phyloP scores from a whole-genome alignment of 2,329 filamentous ascomycete species.

The Didymella sp. region DNA sequence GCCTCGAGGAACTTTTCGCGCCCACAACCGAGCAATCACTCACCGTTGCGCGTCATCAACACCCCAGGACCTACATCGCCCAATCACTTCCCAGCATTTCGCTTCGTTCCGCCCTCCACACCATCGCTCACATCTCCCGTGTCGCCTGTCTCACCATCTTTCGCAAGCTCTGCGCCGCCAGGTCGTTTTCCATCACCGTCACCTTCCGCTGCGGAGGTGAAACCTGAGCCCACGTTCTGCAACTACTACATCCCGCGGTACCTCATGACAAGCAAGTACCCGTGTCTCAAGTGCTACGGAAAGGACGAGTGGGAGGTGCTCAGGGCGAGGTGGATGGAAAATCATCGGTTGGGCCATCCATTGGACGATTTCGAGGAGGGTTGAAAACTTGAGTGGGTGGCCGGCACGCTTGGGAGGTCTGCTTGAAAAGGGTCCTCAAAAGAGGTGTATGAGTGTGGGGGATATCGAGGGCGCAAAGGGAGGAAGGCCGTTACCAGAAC shows the following conservation, averaged over 20 bases:
- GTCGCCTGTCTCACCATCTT: constrained; percentile 10
- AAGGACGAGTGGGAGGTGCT: constrained; percentile 22
- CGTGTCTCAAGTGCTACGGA: constrained; percentile 39
- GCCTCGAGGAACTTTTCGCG: background rate
- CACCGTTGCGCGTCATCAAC: background rate
- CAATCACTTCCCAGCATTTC: constrained; percentile 9
- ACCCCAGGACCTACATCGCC: background rate
- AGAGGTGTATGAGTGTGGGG: background rate
- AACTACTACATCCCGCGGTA: constrained; percentile 29
- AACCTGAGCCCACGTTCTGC: constrained; percentile 27
- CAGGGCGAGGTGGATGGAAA: constrained; percentile 24
- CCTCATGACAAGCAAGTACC: constrained; percentile 23
- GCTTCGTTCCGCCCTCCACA: constrained; percentile 9
- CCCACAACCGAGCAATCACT: background rate
- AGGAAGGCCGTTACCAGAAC: background rate
- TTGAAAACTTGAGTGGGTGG: constrained; percentile 26
- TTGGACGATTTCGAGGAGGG: constrained; percentile 22
- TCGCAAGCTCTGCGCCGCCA: constrained; percentile 6
- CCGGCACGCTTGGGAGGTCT: background rate
- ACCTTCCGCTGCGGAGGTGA: background rate
- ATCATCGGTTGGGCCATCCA: constrained; percentile 30
- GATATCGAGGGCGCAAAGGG: background rate
- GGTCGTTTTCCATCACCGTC: background rate
- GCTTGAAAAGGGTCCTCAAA: background rate
- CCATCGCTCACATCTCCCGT: constrained; percentile 3